Conservation (phyloP, 2,329 filamentous ascomycete genomes). For the Aspergillus candidus region DNA sequence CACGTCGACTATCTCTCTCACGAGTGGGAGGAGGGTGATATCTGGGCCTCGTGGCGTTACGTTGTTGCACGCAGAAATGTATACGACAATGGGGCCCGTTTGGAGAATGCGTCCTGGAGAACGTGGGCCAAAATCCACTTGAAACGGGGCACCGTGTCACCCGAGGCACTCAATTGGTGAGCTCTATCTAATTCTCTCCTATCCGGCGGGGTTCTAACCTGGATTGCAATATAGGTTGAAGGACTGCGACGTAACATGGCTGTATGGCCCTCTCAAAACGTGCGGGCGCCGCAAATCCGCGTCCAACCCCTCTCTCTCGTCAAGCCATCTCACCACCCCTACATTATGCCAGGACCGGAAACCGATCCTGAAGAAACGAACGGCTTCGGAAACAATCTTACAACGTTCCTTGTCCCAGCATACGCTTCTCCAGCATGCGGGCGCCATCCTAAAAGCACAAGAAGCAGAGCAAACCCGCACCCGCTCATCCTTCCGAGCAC, state of each 20-base stretch:
- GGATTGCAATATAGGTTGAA: conserved; percentile 62
- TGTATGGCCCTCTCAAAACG: conserved; percentile 87
- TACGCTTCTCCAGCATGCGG: conserved; percentile 82
- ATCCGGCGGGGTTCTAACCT: too few species aligned
- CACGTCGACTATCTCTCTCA: conserved; percentile 96
- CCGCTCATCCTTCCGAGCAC: conserved; percentile 51
- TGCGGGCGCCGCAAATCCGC: conserved; percentile 53
- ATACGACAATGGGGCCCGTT: conserved; percentile 71
- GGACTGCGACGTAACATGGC: conserved; percentile 94
- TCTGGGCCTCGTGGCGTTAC: conserved; percentile 95
- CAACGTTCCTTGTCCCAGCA: conserved; percentile 83
- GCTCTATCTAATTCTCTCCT: conserved; percentile 24
- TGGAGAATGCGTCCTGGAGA: conserved; percentile 96
- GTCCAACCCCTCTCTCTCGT: conserved; percentile 44
- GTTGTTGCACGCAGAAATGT: conserved; percentile 73
- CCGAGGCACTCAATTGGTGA: conserved; percentile 90
- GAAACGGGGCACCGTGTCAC: conserved; percentile 76
- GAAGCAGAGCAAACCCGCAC: conserved; percentile 53
- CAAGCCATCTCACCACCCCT: conserved; percentile 53
- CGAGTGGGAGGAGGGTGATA: conserved; percentile 90
- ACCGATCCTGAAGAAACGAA: conserved; percentile 92
- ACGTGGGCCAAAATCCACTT: conserved; percentile 94
- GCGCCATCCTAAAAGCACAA: conserved; percentile 78
- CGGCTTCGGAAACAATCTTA: conserved; percentile 91
- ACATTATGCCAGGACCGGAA: conserved; percentile 71